Evolutionary conservation across 495 filamentous ascomycete species (phyloP).

Genomic region (Xylaria venustula): DNA sequence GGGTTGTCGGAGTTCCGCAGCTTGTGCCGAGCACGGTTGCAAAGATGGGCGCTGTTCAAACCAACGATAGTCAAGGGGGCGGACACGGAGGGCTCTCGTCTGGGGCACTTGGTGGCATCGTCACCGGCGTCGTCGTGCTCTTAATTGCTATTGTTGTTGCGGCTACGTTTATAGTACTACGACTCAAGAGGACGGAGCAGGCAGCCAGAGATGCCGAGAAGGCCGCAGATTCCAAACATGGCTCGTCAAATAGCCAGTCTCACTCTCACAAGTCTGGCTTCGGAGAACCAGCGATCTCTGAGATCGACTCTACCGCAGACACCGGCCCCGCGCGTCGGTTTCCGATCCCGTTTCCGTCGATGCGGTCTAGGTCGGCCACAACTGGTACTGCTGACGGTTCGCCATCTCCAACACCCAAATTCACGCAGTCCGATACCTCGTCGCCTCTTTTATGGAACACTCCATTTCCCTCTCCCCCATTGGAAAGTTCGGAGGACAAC

Average conservation of each 20-base stretch:
- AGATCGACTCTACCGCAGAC: slow-evolving; percentile 23
- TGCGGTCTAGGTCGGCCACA: slow-evolving; percentile 5
- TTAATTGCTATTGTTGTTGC: slow-evolving; percentile 36
- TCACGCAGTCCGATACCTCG: slow-evolving; percentile 19
- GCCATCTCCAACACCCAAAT: slow-evolving; percentile 22
- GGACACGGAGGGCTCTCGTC: slow-evolving; percentile 25
- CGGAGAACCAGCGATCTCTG: slow-evolving; percentile 21
- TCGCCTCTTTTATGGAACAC: slow-evolving; percentile 17
- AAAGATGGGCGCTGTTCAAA: slow-evolving; percentile 32
- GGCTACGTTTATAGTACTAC: slow-evolving; percentile 38
- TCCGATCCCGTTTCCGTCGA: not conserved
- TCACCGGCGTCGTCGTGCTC: slow-evolving; percentile 40
- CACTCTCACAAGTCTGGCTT: slow-evolving; percentile 25
- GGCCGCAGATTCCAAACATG: slow-evolving; percentile 30
- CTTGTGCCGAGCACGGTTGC: slow-evolving; percentile 39
- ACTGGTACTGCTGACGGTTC: slow-evolving; percentile 23
- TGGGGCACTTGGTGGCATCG: slow-evolving; percentile 41
- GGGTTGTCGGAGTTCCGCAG: slow-evolving; percentile 25
- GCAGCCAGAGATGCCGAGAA: slow-evolving; percentile 23
- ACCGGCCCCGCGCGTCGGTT: slow-evolving; percentile 1
- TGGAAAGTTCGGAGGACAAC: slow-evolving; percentile 29
- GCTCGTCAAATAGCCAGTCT: slow-evolving; percentile 25
- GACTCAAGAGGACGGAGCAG: slow-evolving; percentile 32
- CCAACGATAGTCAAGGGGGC: slow-evolving; percentile 5
- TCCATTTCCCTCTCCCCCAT: slow-evolving; percentile 2